Percentiles rank a stretch among this genome's conserved stretches.
phyloP scores from a whole-genome alignment of 176 grass and related monocot species.

The Triticum turgidum region DNA sequence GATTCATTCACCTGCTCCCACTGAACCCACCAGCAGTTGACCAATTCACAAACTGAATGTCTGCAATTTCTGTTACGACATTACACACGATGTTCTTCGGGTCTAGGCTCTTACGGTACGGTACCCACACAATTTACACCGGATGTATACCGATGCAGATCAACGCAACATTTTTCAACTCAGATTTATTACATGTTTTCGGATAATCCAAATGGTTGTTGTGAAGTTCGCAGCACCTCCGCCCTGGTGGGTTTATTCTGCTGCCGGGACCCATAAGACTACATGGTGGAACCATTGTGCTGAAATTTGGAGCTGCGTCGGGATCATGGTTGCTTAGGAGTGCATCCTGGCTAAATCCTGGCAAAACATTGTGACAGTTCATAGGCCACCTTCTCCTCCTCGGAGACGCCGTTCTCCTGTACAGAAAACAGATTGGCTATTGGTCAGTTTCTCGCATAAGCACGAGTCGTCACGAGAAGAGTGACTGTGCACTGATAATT shows the following conservation, averaged over 20 bases:
- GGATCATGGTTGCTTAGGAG: slow-evolving; percentile 18
- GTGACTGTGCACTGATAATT: neutral
- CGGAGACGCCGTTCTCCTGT: slow-evolving; percentile 46
- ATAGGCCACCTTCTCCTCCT: slow-evolving; percentile 48
- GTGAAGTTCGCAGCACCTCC: neutral
- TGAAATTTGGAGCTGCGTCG: neutral
- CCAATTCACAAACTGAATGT: slow-evolving; percentile 30
- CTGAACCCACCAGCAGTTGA: slow-evolving; percentile 17
- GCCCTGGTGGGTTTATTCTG: neutral
- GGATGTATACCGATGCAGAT: neutral
- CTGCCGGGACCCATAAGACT: neutral
- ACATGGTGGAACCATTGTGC: neutral
- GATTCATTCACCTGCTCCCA: slow-evolving; percentile 39
- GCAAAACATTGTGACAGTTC: slow-evolving; percentile 39
- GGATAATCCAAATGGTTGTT: neutral
- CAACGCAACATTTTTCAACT: neutral
- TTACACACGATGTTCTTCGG: neutral
- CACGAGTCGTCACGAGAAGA: neutral
- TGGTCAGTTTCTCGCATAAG: neutral
- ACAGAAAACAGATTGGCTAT: neutral
- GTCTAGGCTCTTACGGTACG: neutral
- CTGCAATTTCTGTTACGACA: neutral
- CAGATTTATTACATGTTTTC: neutral
- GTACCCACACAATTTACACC: neutral
- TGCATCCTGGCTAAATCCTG: slow-evolving; percentile 26